A percentile compares a stretch with the other conserved stretches of the same genome.
Conservation (phyloP, 441 rosid species). For the Eutrema salsugineum region DNA sequence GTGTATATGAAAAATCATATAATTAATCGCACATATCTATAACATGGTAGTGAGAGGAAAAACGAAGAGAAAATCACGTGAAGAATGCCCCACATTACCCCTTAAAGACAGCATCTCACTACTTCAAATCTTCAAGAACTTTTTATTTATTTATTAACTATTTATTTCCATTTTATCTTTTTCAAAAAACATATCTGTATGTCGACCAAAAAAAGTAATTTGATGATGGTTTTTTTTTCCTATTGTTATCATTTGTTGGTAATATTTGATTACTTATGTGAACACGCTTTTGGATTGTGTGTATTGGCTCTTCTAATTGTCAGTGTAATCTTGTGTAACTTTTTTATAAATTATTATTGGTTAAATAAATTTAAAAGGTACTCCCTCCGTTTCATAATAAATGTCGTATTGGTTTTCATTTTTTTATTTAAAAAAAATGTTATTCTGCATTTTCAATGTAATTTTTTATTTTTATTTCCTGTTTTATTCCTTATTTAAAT, state of each 20-base stretch:
- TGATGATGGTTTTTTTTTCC: neutral
- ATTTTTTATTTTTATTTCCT: no score
- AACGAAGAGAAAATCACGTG: slow-evolving; percentile 57
- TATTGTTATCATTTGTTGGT: neutral
- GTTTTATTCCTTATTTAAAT: no score
- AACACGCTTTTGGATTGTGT: slow-evolving; percentile 19
- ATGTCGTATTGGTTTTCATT: no score
- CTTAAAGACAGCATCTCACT: slow-evolving; percentile 54
- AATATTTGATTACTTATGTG: slow-evolving; percentile 13
- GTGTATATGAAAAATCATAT: slow-evolving; percentile 22
- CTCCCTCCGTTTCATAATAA: no score
- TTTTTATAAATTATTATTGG: neutral
- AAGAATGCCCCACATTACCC: slow-evolving; percentile 58
- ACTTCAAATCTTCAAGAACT: slow-evolving; percentile 22
- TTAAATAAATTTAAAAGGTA: slow-evolving; percentile 29
- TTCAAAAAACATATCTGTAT: slow-evolving; percentile 40
- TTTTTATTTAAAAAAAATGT: no score
- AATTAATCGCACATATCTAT: slow-evolving; percentile 2
- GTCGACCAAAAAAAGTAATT: slow-evolving; percentile 16
- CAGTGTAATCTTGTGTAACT: neutral
- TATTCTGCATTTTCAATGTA: no score
- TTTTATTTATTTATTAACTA: neutral
- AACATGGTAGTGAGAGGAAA: neutral
- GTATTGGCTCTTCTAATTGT: slow-evolving; percentile 1
- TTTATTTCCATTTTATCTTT: slow-evolving; percentile 33